Evolutionary conservation across 768 basidiomycete genomes (phyloP).

Genomic region (Infundibulicybe gibba): DNA sequence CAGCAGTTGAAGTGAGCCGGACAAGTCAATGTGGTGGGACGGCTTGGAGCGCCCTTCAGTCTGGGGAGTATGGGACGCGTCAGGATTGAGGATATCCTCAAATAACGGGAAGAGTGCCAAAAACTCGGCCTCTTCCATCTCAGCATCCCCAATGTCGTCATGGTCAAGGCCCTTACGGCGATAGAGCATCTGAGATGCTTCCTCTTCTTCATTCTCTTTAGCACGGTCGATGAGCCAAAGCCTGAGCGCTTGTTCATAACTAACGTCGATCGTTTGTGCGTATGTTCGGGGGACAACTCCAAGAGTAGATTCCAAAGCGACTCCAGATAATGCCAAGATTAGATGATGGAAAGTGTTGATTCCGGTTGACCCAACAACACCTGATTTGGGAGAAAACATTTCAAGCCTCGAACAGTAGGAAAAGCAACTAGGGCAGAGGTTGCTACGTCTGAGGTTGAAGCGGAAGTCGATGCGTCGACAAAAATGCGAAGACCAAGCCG

Average conservation of each 20-base stretch:
- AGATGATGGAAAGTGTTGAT: slow-evolving; percentile 36
- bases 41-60: slow-evolving; percentile 7
- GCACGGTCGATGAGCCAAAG: slow-evolving; percentile 84
- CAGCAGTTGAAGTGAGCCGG: slow-evolving; percentile 36
- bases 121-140: slow-evolving; percentile 83
- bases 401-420: slow-evolving; percentile 46
- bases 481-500: slow-evolving; percentile 69
- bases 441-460: slow-evolving; percentile 15
- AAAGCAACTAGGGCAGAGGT: slow-evolving; percentile 43
- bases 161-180: slow-evolving; percentile 54
- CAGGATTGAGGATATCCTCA: slow-evolving; percentile 47
- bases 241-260: slow-evolving; percentile 69
- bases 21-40: slow-evolving; percentile 23
- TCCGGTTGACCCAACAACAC: slow-evolving; percentile 20
- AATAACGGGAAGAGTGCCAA: slow-evolving; percentile 82
- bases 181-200: slow-evolving; percentile 74
- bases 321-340: slow-evolving; percentile 44
- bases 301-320: slow-evolving; percentile 38
- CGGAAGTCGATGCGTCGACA: slow-evolving; percentile 14
- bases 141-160: slow-evolving; percentile 59
- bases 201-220: slow-evolving; percentile 59
- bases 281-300: slow-evolving; percentile 29
- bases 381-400: slow-evolving; percentile 23
- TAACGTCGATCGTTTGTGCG: slow-evolving; percentile 35
- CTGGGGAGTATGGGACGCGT: not conserved